Percentiles rank a stretch among this genome's conserved stretches.
phyloP scores from a whole-genome alignment of 495 filamentous ascomycete species.

The Saxophila tyrrhenica region DNA sequence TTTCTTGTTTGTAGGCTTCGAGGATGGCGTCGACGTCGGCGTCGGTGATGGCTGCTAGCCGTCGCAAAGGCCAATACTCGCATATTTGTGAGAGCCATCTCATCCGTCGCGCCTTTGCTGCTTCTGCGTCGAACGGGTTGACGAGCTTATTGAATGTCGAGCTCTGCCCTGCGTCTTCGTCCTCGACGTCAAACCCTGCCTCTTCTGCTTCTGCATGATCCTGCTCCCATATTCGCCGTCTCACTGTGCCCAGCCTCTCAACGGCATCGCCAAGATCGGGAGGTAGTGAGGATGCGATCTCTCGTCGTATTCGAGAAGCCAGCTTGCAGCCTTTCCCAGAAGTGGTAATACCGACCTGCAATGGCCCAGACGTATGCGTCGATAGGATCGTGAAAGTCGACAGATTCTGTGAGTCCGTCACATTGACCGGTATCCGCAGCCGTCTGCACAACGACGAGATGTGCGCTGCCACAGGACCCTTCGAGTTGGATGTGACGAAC shows the following conservation, averaged over 20 bases:
- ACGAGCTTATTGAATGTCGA: conserved; percentile 77
- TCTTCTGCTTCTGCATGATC: conserved; percentile 46
- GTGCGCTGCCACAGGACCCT: conserved; percentile 40
- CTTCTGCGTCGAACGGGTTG: conserved; percentile 56
- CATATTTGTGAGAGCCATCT: conserved; percentile 93
- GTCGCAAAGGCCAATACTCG: conserved; percentile 91
- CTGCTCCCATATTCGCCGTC: conserved; percentile 69
- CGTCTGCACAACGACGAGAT: conserved; percentile 67
- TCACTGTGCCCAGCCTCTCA: conserved; percentile 61
- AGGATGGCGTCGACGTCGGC: conserved; percentile 65
- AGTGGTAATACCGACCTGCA: conserved; percentile 93
- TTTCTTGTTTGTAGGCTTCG: conserved; percentile 43
- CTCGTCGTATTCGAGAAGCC: conserved; percentile 76
- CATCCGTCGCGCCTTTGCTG: conserved; percentile 68
- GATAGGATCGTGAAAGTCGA: conserved; percentile 86
- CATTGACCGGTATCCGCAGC: conserved; percentile 83
- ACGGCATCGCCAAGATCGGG: conserved; percentile 73
- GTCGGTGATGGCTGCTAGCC: conserved; percentile 68
- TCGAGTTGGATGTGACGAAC: conserved; percentile 64
- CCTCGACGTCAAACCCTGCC: conserved; percentile 45
- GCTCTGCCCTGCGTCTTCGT: conserved; percentile 82
- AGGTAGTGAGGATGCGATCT: conserved; percentile 72
- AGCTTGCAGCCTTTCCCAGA: conserved; percentile 93
- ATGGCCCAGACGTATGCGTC: conserved; percentile 75
- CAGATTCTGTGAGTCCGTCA: conserved; percentile 75